Conservation (phyloP, 1,284 basidiomycete genomes). For the Termitomyces sp. region DNA sequence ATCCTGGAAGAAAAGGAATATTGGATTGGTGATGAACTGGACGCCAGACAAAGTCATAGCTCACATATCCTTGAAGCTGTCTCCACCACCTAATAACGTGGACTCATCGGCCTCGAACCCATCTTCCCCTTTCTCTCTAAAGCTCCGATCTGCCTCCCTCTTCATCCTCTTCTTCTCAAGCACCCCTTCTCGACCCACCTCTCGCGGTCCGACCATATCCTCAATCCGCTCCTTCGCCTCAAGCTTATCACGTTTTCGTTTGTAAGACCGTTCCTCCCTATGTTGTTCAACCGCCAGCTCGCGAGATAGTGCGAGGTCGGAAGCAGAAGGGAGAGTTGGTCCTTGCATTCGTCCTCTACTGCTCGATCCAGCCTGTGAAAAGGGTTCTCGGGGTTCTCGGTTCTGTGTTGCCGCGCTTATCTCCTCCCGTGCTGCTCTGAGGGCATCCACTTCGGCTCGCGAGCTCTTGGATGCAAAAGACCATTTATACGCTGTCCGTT, state of each 20-base stretch:
- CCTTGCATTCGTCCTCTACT: constrained; percentile 45
- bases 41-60: constrained; percentile 21
- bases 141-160: constrained; percentile 58
- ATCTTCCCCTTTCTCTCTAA: constrained; percentile 68
- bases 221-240: constrained; percentile 68
- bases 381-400: constrained; percentile 21
- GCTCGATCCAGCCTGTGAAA: constrained; percentile 23
- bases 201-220: constrained; percentile 68
- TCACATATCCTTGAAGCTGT: constrained; percentile 68
- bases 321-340: constrained; percentile 59
- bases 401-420: constrained; percentile 57
- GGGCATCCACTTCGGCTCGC: constrained; percentile 47
- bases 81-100: constrained; percentile 67
- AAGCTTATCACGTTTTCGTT: constrained; percentile 57
- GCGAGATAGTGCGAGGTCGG: constrained; percentile 60
- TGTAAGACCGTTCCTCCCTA: constrained; percentile 45
- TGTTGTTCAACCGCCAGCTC: constrained; percentile 48
- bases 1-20: constrained; percentile 36
- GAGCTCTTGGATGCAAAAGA: constrained; percentile 52
- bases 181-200: constrained; percentile 67
- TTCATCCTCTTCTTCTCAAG: constrained; percentile 69
- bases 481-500: constrained; percentile 62
- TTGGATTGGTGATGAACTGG: not conserved
- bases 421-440: constrained; percentile 52
- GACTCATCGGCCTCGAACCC: constrained; percentile 64